These are phyloP conservation scores for Apiotrichum brassicae DNA, from an alignment of 1,284 basidiomycete genomes.

Conservation along the genomic window DNA sequence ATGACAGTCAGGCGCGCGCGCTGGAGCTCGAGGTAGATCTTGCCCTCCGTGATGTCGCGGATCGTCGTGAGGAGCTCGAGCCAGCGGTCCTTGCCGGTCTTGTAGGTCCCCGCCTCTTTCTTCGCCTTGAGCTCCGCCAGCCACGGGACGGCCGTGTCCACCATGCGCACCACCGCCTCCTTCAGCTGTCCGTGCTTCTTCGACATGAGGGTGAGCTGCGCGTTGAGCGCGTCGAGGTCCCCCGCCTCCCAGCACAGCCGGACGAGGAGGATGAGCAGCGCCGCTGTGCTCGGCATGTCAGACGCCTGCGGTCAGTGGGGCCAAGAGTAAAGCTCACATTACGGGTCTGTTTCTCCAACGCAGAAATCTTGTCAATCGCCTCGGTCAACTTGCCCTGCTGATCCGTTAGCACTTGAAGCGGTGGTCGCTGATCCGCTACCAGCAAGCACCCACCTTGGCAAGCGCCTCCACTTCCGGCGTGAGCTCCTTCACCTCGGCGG, in stretches of 20 bases:
- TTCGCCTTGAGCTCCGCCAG: slow-evolving; percentile 58
- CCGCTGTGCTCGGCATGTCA: slow-evolving; percentile 82
- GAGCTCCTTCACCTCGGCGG: slow-evolving; percentile 50
- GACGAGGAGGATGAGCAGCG: slow-evolving; percentile 67
- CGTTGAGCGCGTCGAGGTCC: slow-evolving; percentile 65
- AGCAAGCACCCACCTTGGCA: slow-evolving; percentile 42
- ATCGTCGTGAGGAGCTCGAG: slow-evolving; percentile 81
- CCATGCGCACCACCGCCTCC: slow-evolving; percentile 79
- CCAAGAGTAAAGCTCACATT: slow-evolving; percentile 61
- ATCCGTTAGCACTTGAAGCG: slow-evolving; percentile 3
- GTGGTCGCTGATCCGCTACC: too few relatives aligned
- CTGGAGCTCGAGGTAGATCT: slow-evolving; percentile 97
- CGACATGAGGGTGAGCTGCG: slow-evolving; percentile 65
- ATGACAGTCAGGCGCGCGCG: slow-evolving; percentile 85
- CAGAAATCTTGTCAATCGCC: slow-evolving; percentile 81
- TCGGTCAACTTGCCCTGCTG: slow-evolving; percentile 68
- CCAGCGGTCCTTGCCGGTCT: slow-evolving; percentile 67
- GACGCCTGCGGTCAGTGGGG: slow-evolving; percentile 59
- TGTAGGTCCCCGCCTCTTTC: slow-evolving; percentile 41
- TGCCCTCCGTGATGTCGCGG: slow-evolving; percentile 89
- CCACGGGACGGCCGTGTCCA: slow-evolving; percentile 76
- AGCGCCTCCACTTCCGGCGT: slow-evolving; percentile 48
- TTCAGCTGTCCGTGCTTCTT: slow-evolving; percentile 99
- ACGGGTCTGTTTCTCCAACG: slow-evolving; percentile 90
- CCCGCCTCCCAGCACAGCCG: slow-evolving; percentile 60